These are phyloP conservation scores for Pyropia haitanensis DNA, from an alignment of 23 red algal genomes.

Conservation along the genomic window DNA sequence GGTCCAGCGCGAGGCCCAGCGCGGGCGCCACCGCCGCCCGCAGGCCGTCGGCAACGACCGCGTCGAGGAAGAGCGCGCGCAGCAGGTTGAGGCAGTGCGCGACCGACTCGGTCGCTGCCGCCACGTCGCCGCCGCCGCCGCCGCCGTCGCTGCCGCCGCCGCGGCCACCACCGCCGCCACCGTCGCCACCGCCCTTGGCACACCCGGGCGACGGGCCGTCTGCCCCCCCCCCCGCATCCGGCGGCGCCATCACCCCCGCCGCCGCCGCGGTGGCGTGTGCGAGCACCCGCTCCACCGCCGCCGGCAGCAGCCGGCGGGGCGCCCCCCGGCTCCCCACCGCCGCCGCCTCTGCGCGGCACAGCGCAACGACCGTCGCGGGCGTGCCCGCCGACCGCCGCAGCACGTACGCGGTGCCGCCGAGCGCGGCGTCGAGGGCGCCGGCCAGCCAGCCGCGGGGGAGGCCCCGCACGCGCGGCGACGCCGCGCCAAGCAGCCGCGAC, in stretches of 20 bases:
- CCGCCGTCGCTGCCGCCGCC: too few species aligned
- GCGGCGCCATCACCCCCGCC: too few species aligned
- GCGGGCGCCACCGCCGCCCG: too few species aligned
- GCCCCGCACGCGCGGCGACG: too few species aligned
- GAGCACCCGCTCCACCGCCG: constrained; percentile 7
- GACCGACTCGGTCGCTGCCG: constrained; percentile 15
- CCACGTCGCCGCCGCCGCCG: too few species aligned
- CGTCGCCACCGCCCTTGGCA: not conserved
- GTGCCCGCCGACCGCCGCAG: constrained; percentile 39
- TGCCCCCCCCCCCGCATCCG: too few species aligned
- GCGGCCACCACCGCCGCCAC: too few species aligned
- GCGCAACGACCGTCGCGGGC: constrained; percentile 16
- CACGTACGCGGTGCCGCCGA: constrained; percentile 32
- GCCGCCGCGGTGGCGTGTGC: constrained; percentile 11
- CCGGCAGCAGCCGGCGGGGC: constrained; percentile 20
- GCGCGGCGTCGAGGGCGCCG: not conserved
- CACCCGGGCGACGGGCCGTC: not conserved
- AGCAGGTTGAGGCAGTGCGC: constrained; percentile 43
- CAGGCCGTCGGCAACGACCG: constrained; percentile 7
- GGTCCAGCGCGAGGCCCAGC: too few species aligned
- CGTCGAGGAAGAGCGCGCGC: constrained; percentile 27
- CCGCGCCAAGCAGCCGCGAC: too few species aligned
- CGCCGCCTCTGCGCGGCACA: constrained; percentile 23
- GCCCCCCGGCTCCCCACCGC: constrained; percentile 7
- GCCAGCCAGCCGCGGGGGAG: too few species aligned